These are phyloP conservation scores for Chalciporus sp. DNA, from an alignment of 1,284 basidiomycete species.

Conservation along the genomic window DNA sequence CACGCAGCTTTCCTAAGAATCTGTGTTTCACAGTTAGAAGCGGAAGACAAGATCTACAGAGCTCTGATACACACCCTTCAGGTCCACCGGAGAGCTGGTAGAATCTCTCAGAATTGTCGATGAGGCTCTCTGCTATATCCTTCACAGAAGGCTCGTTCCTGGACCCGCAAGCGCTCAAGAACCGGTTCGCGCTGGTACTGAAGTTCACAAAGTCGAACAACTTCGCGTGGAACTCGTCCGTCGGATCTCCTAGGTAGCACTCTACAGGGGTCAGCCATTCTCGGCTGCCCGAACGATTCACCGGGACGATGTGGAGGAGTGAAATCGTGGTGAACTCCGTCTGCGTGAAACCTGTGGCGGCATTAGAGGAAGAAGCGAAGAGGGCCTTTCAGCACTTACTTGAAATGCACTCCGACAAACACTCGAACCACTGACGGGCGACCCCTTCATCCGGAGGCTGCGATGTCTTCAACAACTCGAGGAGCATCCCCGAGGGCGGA, in stretches of 20 bases:
- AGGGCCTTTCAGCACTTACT: too few species aligned
- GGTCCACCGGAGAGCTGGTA: background rate
- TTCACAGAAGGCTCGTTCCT: constrained; percentile 84
- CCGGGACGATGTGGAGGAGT: background rate
- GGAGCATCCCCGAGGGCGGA: constrained; percentile 65
- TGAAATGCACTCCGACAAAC: too few species aligned
- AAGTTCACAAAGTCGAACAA: constrained; percentile 89
- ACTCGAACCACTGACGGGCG: constrained; percentile 67
- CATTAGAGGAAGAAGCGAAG: too few species aligned
- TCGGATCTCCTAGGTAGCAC: constrained; percentile 1
- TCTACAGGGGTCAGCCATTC: background rate
- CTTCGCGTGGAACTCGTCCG: constrained; percentile 55
- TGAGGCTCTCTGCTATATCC: constrained; percentile 61
- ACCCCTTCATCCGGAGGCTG: constrained; percentile 58
- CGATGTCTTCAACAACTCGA: constrained; percentile 58
- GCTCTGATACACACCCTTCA: background rate
- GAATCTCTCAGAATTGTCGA: background rate
- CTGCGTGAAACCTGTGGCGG: background rate
- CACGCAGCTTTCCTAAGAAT: constrained; percentile 1
- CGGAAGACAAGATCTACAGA: background rate
- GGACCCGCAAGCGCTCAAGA: constrained; percentile 84
- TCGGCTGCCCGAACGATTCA: background rate
- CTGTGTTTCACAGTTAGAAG: background rate
- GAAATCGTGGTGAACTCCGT: background rate
- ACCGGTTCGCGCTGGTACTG: constrained; percentile 75